Percentiles rank a stretch among this genome's conserved stretches.
These are phyloP conservation scores for Thymus mandschuricus DNA, from an alignment of 257 asterid species.

Conservation along the genomic window DNA sequence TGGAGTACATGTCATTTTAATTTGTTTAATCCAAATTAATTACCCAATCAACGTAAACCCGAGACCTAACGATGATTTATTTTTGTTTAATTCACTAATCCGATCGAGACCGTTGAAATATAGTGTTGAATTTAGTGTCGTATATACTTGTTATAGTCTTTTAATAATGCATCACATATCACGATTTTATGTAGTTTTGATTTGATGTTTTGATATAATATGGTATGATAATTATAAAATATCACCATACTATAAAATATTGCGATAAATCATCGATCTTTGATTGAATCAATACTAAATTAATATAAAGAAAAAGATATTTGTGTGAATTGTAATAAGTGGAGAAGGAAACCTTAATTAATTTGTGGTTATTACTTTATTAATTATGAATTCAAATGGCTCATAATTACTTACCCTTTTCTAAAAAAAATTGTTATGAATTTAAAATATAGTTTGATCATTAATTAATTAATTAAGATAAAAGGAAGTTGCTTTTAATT, in stretches of 20 bases:
- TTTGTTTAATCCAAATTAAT: constrained; percentile 5
- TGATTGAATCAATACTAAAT: not conserved
- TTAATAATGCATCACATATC: not conserved
- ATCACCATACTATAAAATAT: not conserved
- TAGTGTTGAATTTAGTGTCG: not conserved
- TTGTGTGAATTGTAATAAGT: not conserved
- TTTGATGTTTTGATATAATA: constrained; percentile 2
- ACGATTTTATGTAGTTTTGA: not conserved
- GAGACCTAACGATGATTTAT: constrained; percentile 21
- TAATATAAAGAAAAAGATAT: no score
- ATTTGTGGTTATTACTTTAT: no score
- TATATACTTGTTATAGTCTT: not conserved
- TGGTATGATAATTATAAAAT: not conserved
- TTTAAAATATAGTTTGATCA: no score
- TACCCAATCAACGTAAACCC: constrained; percentile 3
- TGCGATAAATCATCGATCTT: not conserved
- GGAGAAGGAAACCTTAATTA: no score
- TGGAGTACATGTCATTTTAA: constrained; percentile 46
- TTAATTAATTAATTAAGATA: no score
- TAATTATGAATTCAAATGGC: no score
- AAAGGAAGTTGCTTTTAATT: not conserved
- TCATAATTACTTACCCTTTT: no score
- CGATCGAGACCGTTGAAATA: constrained; percentile 6
- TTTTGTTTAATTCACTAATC: not conserved
- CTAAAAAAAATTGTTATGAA: no score